Evolutionary conservation across 495 filamentous ascomycete genomes (phyloP).

Genomic region (Penicillium lividum): DNA sequence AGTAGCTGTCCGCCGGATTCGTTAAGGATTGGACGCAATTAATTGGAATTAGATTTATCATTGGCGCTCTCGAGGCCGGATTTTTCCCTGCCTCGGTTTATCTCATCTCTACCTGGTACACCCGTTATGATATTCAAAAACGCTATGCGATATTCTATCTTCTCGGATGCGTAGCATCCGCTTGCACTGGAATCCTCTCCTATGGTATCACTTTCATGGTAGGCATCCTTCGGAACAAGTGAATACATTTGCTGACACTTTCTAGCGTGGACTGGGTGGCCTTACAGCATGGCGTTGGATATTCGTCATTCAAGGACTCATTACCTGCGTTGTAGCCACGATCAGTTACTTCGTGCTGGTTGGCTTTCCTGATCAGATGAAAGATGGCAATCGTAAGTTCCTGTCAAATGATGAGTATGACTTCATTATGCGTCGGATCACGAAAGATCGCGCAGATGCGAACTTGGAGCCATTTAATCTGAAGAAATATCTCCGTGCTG

Average conservation of each 20-base stretch:
- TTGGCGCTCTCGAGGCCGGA: conserved; percentile 59
- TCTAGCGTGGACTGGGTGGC: conserved; percentile 25
- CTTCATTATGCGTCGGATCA: conserved; percentile 39
- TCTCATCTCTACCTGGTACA: conserved; percentile 59
- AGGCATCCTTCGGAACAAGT: background rate
- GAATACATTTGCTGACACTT: background rate
- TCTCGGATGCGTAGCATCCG: conserved; percentile 55
- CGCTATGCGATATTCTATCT: conserved; percentile 62
- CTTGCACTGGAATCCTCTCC: conserved; percentile 58
- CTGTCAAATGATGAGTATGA: conserved; percentile 35
- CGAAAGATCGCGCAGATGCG: conserved; percentile 38
- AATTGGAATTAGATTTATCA: conserved; percentile 52
- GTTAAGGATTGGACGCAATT: conserved; percentile 50
- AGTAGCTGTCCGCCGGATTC: conserved; percentile 41
- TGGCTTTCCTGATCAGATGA: conserved; percentile 47
- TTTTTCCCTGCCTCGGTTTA: conserved; percentile 60
- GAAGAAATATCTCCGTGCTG: conserved; percentile 28
- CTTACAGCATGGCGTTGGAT: conserved; percentile 25
- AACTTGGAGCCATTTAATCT: conserved; percentile 31
- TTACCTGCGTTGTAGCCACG: conserved; percentile 30
- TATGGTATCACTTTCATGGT: conserved; percentile 57
- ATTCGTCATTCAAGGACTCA: conserved; percentile 31
- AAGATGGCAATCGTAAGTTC: conserved; percentile 37
- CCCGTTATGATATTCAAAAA: conserved; percentile 42
- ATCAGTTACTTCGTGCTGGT: conserved; percentile 45